Evolutionary conservation across 2,329 filamentous ascomycete species (phyloP), one percentile per base, ranked within the genome.

Genomic region (Aspergillus luchuensis): DNA sequence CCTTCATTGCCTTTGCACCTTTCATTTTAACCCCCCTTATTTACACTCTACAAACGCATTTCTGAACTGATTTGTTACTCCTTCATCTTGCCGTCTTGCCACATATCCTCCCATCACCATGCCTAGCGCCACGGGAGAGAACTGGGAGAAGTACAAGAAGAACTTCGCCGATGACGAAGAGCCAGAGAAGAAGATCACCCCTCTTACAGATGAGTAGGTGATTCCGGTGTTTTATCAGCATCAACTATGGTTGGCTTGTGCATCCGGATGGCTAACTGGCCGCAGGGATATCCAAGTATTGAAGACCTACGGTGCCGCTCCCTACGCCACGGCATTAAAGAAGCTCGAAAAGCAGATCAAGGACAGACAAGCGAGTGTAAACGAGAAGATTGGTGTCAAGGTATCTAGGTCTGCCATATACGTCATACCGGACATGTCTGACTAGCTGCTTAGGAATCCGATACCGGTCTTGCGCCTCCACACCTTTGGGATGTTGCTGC

Each of bases 261-360:
- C 11, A 28, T 39, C 25, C 28, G 73, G 77, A 66, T 67, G 64
- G 70, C 76, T 80, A 71, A 80, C 65, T 58, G 59, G 47, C 45
- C 58, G 51, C 69, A 98, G 94, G 84, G 95, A 99, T 83, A 99
- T 99, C 73, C 93, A 97, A 82, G 95, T 99, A 68, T 87, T 99
- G 71, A 99, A 98, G 84, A 99, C 95, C 64, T 99, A 99, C 79
- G 96, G 96, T 72, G 93, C 94, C 38, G 95, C 95, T 60, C 95
- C 95, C 33, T 99, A 99, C 74, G 94, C 92, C 68, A 89, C 91
- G 51, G 90, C 92, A 62, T 83, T 99, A 74, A 97, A 97, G 86
- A 96, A 95, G 82, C 90, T 99, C 65, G 95, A 99, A 81, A 96
- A 98, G 80, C 91, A 97, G 81, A 98, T 99, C 84, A 99, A 98